Percentiles rank a stretch among this genome's conserved stretches.
Evolutionary conservation across 208 protist genomes (phyloP).

Genomic region (Leishmania gerbilli): DNA sequence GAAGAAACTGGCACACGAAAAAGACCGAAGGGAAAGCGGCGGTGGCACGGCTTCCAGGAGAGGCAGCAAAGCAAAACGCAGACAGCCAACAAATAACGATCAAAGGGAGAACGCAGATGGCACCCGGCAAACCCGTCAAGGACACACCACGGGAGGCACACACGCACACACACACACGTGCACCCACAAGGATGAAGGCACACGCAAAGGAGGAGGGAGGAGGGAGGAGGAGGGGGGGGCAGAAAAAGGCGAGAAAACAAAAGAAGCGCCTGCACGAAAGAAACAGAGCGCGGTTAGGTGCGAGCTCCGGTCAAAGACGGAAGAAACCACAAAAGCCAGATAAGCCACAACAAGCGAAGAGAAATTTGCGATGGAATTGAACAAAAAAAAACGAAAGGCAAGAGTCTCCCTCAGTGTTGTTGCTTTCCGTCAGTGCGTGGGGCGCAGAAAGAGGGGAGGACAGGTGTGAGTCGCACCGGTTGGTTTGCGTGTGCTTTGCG

Average conservation of each 20-base stretch:
- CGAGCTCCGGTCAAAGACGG: background rate
- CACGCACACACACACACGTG: background rate
- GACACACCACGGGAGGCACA: background rate
- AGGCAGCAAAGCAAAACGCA: background rate
- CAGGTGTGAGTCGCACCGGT: background rate
- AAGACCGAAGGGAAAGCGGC: background rate
- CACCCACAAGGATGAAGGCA: background rate
- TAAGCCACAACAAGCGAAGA: background rate
- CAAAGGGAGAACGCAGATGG: background rate
- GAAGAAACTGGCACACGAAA: background rate
- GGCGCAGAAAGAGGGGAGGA: background rate
- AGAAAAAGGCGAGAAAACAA: background rate
- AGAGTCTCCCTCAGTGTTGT: background rate
- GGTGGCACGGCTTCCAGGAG: background rate
- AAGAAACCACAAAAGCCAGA: background rate
- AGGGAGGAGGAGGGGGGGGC: background rate
- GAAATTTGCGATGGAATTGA: background rate
- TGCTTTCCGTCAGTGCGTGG: background rate
- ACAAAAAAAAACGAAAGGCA: background rate
- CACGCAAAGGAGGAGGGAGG: background rate
- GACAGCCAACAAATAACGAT: background rate
- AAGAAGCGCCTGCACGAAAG: background rate
- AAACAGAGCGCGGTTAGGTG: background rate
- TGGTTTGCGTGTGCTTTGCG: background rate
- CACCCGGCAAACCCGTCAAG: background rate